Percentiles rank a stretch among this genome's conserved stretches.
These are phyloP conservation scores for Asterophora parasitica DNA, from an alignment of 768 basidiomycete species.

Conservation along the genomic window DNA sequence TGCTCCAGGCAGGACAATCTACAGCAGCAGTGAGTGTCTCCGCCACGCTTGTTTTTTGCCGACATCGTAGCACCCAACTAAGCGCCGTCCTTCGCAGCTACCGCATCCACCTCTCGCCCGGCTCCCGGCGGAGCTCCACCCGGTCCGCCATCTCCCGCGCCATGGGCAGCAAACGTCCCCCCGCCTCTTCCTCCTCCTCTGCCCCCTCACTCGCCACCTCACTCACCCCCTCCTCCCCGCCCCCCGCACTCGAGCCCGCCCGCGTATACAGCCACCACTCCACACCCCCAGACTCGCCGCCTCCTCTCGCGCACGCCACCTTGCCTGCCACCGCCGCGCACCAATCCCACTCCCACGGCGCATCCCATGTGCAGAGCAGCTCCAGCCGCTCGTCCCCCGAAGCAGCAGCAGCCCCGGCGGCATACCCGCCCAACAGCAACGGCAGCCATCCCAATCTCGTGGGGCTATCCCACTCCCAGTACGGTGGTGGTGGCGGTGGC, in stretches of 20 bases:
- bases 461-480: conserved; percentile 22
- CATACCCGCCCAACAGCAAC: conserved; percentile 31
- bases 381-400: conserved; percentile 43
- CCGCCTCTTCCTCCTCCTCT: conserved; percentile 11
- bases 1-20: conserved; percentile 91
- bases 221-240: conserved; percentile 31
- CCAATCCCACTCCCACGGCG: conserved; percentile 25
- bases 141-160: conserved; percentile 52
- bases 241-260: conserved; percentile 45
- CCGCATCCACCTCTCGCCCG: conserved; percentile 77
- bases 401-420: no score
- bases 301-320: conserved; percentile 48
- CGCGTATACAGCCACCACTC: conserved; percentile 30
- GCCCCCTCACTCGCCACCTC: conserved; percentile 35
- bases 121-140: conserved; percentile 65
- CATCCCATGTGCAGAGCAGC: no score
- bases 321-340: conserved; percentile 33
- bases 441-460: conserved; percentile 18
- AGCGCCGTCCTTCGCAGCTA: conserved; percentile 40
- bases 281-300: conserved; percentile 52
- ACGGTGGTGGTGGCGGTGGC: conserved; percentile 17
- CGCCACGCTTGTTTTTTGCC: not conserved
- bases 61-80: not conserved
- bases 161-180: conserved; percentile 27
- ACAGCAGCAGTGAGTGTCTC: conserved; percentile 47